Percentiles rank a stretch among this genome's conserved stretches.
These are phyloP conservation scores for Aspergillus fischeri DNA, from an alignment of 2,329 filamentous ascomycete species.

Conservation along the genomic window DNA sequence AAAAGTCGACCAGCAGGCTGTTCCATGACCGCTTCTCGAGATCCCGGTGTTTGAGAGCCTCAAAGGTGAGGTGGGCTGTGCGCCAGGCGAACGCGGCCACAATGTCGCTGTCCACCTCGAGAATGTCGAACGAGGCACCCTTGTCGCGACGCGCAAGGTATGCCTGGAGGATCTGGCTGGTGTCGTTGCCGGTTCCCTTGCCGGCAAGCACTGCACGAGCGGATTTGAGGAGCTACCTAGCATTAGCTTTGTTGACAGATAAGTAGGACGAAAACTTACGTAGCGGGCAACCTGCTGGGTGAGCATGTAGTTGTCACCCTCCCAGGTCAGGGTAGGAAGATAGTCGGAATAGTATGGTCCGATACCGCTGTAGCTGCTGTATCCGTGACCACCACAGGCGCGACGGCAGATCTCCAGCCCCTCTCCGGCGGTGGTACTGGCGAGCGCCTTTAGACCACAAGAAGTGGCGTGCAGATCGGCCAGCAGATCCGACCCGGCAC, in stretches of 20 bases:
- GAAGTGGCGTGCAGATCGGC: slow-evolving; percentile 74
- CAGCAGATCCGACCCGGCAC: slow-evolving; percentile 62
- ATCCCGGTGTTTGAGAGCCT: slow-evolving; percentile 69
- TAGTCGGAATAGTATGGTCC: slow-evolving; percentile 72
- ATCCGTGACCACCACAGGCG: slow-evolving; percentile 74
- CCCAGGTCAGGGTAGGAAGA: slow-evolving; percentile 67
- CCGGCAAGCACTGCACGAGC: slow-evolving; percentile 66
- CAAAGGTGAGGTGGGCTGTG: slow-evolving; percentile 68
- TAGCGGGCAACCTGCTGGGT: slow-evolving; percentile 75
- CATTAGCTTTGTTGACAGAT: background rate
- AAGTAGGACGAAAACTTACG: slow-evolving; percentile 33
- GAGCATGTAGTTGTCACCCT: slow-evolving; percentile 79
- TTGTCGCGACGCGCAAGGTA: slow-evolving; percentile 65
- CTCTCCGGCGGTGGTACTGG: slow-evolving; percentile 67
- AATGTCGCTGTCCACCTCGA: slow-evolving; percentile 65
- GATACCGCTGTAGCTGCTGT: slow-evolving; percentile 71
- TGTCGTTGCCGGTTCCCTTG: slow-evolving; percentile 63
- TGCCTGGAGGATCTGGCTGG: slow-evolving; percentile 59
- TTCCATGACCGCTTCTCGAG: slow-evolving; percentile 75
- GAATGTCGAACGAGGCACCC: slow-evolving; percentile 69
- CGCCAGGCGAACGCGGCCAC: slow-evolving; percentile 74
- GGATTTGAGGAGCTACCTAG: slow-evolving; percentile 61
- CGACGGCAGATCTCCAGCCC: slow-evolving; percentile 71
- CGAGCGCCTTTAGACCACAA: slow-evolving; percentile 70
- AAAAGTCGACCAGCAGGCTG: slow-evolving; percentile 72